Evolutionary conservation across 2,329 filamentous ascomycete species (phyloP), one percentile per base, ranked within the genome.

Genomic region (Ceratocystis variospora): DNA sequence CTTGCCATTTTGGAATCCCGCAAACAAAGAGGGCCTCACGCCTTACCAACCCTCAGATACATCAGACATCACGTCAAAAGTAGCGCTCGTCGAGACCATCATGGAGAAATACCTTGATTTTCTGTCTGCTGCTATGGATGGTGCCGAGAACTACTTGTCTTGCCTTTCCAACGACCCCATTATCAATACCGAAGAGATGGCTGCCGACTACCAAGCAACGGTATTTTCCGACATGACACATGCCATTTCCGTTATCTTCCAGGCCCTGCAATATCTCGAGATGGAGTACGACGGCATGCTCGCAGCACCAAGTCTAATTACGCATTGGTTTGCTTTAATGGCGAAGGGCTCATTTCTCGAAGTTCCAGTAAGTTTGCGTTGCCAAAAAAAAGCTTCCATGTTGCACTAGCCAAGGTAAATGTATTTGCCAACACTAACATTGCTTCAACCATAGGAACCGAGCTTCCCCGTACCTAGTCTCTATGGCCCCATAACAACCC

Each of bases 171-270:
- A 83, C 55, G 79, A 83, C 22, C 72, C 73, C 45, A 72, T 77
- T 10, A 69, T 81, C 66, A 72, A 79, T 46, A 78, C 80, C 0
- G 83, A 85, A 28, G 80, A 82, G 45, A 70, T 83, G 10, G 80
- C 82, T 68, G 62, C 80, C 5, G 78, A 82, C 63, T 93, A 87
- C 84, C 75, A 81, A 28, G 79, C 80, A 65, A 84, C 81, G 4
- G 77, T 85, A 31, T 77, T 91, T 25, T 83, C 85, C 15, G 90
- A 96, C 74, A 81, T 87, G 55, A 79, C 88, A 48, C 88, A 94
- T 72, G 81, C 87, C 50, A 79, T 94, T 74, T 86, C 90, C 62
- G 79, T 91, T 17, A 77, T 90, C 28, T 89, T 92, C 70, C 81
- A 90, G 70, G 79, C 88, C 22, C 41, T 66, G 8, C 67, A 68